Evolutionary conservation across 2,329 filamentous ascomycete species (phyloP), one percentile per base, ranked within the genome.

Genomic region (Aaosphaeria pasadenensis): DNA sequence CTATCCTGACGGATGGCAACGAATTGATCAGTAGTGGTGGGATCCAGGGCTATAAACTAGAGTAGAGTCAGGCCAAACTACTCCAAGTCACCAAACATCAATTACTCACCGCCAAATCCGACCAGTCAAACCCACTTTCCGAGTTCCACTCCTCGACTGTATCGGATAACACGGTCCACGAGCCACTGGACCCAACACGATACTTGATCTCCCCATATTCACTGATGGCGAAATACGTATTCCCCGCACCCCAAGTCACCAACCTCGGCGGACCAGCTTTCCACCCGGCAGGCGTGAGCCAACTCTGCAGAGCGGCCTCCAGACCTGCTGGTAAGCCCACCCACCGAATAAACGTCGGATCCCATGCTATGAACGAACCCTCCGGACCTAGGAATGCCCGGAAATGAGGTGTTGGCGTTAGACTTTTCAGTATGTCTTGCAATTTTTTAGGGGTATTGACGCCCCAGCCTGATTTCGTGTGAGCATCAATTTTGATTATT

Each of bases 281-380:
- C 67, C 67, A 70, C 28, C 67, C 67, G 0, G 62, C 54, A 7
- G 67, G 67, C n/a, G 64, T 69, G 13, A 70, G 60, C 67, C 67
- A 70, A 5, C 57, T 57, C 43, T 70, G 67, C 4, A 70, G 11
- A 4, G 53, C 54, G 24, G 63, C 62, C 50, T 70, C 67, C 1
- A 70, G 53, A 9, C 42, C 51, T 1, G 35, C 5, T 0, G 65
- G 67, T 0, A 70, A 51, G 11, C 53, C 53, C 5, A 52, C 52
- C 67, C 67, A 70, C 11, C 67, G 62, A 7, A 69, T 62, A 29
- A 64, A 58, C 5, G 57, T 60, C 17, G 63, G 58, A 39, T 64
- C 58, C 67, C 66, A 70, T 2, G 66, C 56, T n/a, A 70, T 63
- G 47, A 66, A 70, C 2, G 63, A 65, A 11, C 54, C 51, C 9